A percentile compares a stretch with the other conserved stretches of the same genome.
Evolutionary conservation across 371 early-diverging fungal species (phyloP).

Genomic region (Apophysomyces variabilis): DNA sequence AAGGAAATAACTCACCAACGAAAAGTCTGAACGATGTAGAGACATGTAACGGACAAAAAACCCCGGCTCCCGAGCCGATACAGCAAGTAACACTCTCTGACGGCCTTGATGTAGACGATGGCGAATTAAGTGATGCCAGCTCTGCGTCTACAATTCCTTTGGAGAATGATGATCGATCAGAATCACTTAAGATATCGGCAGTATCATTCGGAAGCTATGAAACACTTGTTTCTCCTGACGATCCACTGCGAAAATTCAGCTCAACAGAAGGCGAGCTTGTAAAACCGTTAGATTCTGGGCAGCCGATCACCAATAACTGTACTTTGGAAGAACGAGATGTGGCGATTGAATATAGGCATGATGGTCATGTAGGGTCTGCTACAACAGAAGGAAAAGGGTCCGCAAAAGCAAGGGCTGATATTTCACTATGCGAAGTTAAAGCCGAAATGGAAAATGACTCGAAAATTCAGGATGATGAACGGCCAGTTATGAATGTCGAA

Average conservation of each 20-base stretch:
- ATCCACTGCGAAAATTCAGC: background rate
- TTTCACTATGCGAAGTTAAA: background rate
- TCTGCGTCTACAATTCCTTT: slow-evolving; percentile 36
- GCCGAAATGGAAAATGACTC: background rate
- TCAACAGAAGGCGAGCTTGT: background rate
- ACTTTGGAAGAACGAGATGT: background rate
- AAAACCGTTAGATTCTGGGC: background rate
- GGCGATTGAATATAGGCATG: background rate
- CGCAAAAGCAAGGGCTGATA: background rate
- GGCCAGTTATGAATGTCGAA: background rate
- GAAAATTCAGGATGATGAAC: background rate
- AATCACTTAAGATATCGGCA: background rate
- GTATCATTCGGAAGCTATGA: slow-evolving; percentile 9
- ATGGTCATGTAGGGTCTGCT: background rate
- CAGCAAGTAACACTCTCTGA: background rate
- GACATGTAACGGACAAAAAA: too few species aligned
- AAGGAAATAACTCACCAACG: too few species aligned
- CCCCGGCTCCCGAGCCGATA: too few species aligned
- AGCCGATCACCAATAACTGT: background rate
- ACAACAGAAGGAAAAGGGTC: background rate
- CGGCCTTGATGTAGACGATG: slow-evolving; percentile 22
- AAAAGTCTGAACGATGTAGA: too few species aligned
- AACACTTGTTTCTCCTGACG: background rate
- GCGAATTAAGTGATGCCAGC: slow-evolving; percentile 32
- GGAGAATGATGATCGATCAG: slow-evolving; percentile 20